phyloP scores from a whole-genome alignment of 805 yeast genomes.

The Spencermartinsiella europaea region DNA sequence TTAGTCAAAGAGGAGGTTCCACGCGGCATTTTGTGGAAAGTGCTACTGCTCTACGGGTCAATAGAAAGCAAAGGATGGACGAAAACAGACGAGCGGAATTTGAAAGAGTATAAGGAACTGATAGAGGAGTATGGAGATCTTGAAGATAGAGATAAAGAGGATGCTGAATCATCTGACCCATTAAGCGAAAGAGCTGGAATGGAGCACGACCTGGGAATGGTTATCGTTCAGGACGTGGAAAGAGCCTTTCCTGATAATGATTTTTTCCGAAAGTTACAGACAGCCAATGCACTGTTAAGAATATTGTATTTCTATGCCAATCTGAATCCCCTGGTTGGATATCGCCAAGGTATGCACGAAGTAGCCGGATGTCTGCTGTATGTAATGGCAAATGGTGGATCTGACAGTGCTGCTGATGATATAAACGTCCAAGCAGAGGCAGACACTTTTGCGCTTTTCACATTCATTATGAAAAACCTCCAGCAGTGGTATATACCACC shows the following conservation, averaged over 20 bases:
- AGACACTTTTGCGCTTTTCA: constrained; percentile 30
- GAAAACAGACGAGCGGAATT: constrained; percentile 8
- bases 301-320: constrained; percentile 44
- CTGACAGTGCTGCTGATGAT: constrained; percentile 1
- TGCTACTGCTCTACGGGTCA: constrained; percentile 20
- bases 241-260: constrained; percentile 33
- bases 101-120: constrained; percentile 9
- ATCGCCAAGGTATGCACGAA: constrained; percentile 54
- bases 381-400: constrained; percentile 14
- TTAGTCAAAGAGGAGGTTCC: constrained; percentile 7
- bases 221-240: constrained; percentile 30
- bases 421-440: constrained; percentile 21
- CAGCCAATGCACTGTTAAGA: constrained; percentile 33
- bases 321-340: constrained; percentile 43
- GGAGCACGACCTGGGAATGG: constrained; percentile 18
- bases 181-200: constrained; percentile 1
- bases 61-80: constrained; percentile 17
- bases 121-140: constrained; percentile 2
- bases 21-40: constrained; percentile 21
- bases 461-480: constrained; percentile 28
- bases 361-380: constrained; percentile 42
- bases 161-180: not conserved
- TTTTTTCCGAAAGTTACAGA: constrained; percentile 25
- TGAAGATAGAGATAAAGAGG: not conserved
- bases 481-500: constrained; percentile 29